These are phyloP conservation scores for Fusarium agapanthi DNA, from an alignment of 2,329 filamentous ascomycete species.

Conservation along the genomic window DNA sequence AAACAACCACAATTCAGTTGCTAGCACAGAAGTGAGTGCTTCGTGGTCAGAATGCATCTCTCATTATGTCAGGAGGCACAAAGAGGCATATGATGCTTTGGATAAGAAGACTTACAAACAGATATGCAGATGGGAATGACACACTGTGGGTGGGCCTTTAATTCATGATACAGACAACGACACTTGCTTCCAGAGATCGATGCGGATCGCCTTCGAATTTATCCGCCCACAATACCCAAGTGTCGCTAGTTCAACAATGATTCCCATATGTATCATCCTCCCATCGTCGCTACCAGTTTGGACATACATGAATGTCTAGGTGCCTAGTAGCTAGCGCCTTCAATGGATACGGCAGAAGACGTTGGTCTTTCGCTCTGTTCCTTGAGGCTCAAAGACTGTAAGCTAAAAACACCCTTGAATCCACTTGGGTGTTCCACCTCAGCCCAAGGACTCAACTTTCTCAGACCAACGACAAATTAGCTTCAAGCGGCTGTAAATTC, in stretches of 20 bases:
- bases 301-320: background rate
- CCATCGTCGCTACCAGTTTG: background rate
- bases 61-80: background rate
- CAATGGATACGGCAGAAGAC: background rate
- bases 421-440: constrained; percentile 1
- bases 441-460: background rate
- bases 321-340: background rate
- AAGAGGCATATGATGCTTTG: too few species aligned
- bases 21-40: background rate
- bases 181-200: background rate
- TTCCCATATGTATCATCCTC: background rate
- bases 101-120: background rate
- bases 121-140: background rate
- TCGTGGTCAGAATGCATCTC: background rate
- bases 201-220: constrained; percentile 2
- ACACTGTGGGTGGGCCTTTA: background rate
- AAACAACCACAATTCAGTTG: background rate
- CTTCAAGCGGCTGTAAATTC: background rate
- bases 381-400: background rate
- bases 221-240: background rate
- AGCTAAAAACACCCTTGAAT: background rate
- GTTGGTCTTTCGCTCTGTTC: background rate
- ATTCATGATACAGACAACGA: background rate
- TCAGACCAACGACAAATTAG: background rate
- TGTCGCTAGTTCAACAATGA: background rate